These are phyloP conservation scores for Teratosphaeria destructans DNA, from an alignment of 2,329 filamentous ascomycete species.

Conservation along the genomic window DNA sequence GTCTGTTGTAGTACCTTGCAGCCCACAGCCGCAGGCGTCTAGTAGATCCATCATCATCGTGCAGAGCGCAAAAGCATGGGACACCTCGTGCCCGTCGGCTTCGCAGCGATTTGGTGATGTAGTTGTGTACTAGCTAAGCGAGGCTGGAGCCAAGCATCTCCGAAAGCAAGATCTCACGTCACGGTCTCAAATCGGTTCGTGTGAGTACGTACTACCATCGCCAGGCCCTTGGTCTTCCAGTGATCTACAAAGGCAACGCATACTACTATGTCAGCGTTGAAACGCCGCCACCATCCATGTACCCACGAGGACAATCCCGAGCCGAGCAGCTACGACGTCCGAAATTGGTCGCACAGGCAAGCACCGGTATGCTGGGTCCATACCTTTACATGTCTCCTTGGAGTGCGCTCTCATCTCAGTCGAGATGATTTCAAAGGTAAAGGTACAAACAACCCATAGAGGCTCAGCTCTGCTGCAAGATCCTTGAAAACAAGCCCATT, in stretches of 20 bases:
- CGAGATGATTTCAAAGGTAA: background rate
- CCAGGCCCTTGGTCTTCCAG: no score
- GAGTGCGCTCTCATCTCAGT: background rate
- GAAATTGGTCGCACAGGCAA: background rate
- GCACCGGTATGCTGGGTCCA: background rate
- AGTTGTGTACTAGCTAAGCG: background rate
- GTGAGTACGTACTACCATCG: background rate
- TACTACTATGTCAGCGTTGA: background rate
- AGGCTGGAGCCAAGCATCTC: background rate
- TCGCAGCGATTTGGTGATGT: background rate
- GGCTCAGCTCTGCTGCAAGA: no score
- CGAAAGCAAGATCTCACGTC: background rate
- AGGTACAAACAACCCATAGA: background rate
- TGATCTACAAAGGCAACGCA: background rate
- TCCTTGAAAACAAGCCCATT: background rate
- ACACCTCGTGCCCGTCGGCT: slow-evolving; percentile 2
- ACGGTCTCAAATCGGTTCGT: background rate
- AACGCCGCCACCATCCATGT: no score
- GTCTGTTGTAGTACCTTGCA: background rate
- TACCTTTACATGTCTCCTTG: background rate
- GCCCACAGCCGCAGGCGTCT: background rate
- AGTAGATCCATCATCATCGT: slow-evolving; percentile 13
- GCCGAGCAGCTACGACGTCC: background rate
- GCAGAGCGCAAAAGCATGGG: background rate
- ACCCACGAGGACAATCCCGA: background rate